Evolutionary conservation across 2,329 filamentous ascomycete species (phyloP).

Genomic region (Penicillium concentricum): DNA sequence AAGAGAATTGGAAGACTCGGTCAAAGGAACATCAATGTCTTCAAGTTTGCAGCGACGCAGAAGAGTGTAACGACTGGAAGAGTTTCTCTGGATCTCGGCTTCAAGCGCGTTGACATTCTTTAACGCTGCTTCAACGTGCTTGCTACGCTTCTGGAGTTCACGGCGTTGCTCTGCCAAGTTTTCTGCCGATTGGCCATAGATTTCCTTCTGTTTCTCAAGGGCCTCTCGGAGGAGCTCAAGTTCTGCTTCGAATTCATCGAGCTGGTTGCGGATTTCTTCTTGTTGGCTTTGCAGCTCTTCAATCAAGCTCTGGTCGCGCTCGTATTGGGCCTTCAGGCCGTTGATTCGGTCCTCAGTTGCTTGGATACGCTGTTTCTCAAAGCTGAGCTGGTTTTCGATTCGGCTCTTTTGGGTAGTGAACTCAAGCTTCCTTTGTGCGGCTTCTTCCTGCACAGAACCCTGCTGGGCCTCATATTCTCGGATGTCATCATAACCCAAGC

Average conservation of each 20-base stretch:
- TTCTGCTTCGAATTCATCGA: constrained; percentile 72
- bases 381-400: constrained; percentile 60
- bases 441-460: constrained; percentile 87
- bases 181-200: constrained; percentile 68
- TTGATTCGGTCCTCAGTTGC: constrained; percentile 68
- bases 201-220: constrained; percentile 66
- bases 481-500: constrained; percentile 83
- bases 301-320: constrained; percentile 68
- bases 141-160: constrained; percentile 80
- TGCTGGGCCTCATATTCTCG: constrained; percentile 92
- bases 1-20: constrained; percentile 66
- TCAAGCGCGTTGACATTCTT: constrained; percentile 79
- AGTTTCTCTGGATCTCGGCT: constrained; percentile 80
- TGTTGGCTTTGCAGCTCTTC: constrained; percentile 70
- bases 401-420: constrained; percentile 75
- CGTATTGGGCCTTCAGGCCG: constrained; percentile 64
- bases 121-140: constrained; percentile 72
- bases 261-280: constrained; percentile 68
- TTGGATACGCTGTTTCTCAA: constrained; percentile 70
- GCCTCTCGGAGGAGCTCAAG: constrained; percentile 72
- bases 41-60: constrained; percentile 90
- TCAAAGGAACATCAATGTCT: constrained; percentile 81
- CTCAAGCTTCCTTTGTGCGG: constrained; percentile 78
- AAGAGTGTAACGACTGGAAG: constrained; percentile 77
- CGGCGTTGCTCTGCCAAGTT: constrained; percentile 74